Conservation (phyloP, 768 basidiomycete genomes). For the Serendipita sp. region DNA sequence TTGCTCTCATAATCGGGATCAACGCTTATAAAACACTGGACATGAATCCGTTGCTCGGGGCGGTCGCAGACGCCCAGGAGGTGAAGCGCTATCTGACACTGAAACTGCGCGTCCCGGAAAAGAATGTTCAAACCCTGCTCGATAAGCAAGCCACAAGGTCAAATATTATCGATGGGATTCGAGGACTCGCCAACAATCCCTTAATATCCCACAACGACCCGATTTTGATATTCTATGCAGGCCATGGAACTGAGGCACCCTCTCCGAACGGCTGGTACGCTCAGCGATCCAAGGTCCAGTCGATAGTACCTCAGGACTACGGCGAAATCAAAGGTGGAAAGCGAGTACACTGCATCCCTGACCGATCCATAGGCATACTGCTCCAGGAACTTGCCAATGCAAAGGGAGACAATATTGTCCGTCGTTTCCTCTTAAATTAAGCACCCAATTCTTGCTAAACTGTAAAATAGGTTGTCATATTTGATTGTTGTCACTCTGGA, state of each 20-base stretch:
- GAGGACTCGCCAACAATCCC: constrained; percentile 10
- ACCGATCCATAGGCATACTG: constrained; percentile 47
- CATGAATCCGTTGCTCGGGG: too few species aligned
- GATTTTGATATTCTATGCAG: constrained; percentile 29
- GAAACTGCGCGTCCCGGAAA: too few species aligned
- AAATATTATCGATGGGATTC: constrained; percentile 21
- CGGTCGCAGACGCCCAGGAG: too few species aligned
- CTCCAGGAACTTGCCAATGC: constrained; percentile 34
- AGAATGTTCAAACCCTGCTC: too few species aligned
- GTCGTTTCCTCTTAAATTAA: constrained; percentile 8
- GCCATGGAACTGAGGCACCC: constrained; percentile 25
- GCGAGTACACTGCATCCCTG: constrained; percentile 29
- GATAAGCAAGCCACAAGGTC: constrained; percentile 20
- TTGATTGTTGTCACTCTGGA: constrained; percentile 47
- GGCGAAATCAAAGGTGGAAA: constrained; percentile 9
- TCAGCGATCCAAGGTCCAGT: constrained; percentile 20
- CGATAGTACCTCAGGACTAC: constrained; percentile 22
- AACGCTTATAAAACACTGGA: too few species aligned
- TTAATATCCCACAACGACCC: constrained; percentile 16
- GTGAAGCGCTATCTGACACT: too few species aligned
- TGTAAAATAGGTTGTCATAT: constrained; percentile 32
- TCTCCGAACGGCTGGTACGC: constrained; percentile 20
- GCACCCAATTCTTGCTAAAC: neutral
- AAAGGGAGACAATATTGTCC: constrained; percentile 51
- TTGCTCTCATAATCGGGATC: too few species aligned